Evolutionary conservation across 1,284 basidiomycete genomes (phyloP).

Genomic region (Tilletia caries): DNA sequence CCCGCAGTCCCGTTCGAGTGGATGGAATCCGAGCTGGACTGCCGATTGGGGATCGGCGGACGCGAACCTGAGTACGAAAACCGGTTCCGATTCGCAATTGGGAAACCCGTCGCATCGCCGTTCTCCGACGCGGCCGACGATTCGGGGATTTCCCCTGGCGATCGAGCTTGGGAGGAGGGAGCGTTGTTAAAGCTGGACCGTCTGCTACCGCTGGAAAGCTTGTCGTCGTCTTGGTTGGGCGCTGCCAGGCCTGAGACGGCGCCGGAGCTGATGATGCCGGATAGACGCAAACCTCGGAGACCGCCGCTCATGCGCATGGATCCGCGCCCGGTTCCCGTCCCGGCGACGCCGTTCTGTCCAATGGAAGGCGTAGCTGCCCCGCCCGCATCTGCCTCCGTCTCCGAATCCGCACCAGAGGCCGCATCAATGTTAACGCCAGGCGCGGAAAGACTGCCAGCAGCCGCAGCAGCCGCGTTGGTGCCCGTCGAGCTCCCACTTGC

Average conservation of each 20-base stretch:
- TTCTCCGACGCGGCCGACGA: background rate
- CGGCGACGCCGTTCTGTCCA: too few species aligned
- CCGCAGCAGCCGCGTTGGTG: constrained; percentile 22
- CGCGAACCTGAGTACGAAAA: background rate
- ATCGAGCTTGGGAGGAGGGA: background rate
- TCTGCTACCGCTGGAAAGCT: background rate
- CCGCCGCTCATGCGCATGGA: constrained; percentile 10
- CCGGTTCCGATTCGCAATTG: background rate
- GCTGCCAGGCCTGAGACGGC: background rate
- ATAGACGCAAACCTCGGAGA: background rate
- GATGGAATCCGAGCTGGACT: background rate
- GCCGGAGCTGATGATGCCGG: constrained; percentile 1
- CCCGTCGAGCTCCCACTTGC: constrained; percentile 32
- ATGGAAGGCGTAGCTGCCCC: too few species aligned
- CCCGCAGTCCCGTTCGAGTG: background rate
- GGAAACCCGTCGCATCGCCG: background rate
- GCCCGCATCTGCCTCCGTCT: constrained; percentile 10
- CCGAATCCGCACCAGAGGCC: constrained; percentile 24
- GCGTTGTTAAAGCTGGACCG: constrained; percentile 5
- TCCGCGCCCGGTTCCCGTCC: background rate
- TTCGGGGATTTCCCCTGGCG: background rate
- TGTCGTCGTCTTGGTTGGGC: background rate
- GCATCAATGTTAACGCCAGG: constrained; percentile 20
- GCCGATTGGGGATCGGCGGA: background rate
- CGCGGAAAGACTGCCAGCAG: constrained; percentile 16